phyloP scores from a whole-genome alignment of 345 rosid species.

The Eucalyptus marginata region DNA sequence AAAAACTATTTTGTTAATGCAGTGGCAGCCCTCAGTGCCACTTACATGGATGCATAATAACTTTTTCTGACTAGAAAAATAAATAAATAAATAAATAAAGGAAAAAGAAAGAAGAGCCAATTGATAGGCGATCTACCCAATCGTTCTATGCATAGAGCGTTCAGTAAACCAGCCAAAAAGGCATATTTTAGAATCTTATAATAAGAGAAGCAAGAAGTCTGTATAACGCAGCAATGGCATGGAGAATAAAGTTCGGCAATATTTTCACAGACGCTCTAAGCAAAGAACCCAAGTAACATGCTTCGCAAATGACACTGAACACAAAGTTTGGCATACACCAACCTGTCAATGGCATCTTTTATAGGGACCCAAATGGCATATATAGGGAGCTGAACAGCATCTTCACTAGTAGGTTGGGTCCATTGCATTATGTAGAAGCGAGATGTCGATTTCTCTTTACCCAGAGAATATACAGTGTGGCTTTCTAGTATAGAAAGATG shows the following conservation, averaged over 20 bases:
- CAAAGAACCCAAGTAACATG: neutral
- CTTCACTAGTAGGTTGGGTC: constrained; percentile 2
- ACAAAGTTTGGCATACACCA: neutral
- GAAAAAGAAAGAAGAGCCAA: neutral
- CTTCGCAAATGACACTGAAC: neutral
- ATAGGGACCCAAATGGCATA: constrained; percentile 25
- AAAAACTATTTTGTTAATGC: neutral
- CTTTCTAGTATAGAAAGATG: constrained; percentile 35
- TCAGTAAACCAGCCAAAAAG: neutral
- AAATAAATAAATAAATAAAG: neutral
- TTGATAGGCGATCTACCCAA: neutral
- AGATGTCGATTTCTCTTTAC: constrained; percentile 30
- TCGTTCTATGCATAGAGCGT: neutral
- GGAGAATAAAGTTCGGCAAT: neutral
- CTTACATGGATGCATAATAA: neutral
- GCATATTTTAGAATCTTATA: neutral
- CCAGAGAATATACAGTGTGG: constrained; percentile 32
- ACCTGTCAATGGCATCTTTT: constrained; percentile 33
- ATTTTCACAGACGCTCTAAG: neutral
- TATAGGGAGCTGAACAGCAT: constrained; percentile 11
- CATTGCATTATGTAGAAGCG: constrained; percentile 46
- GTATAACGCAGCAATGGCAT: neutral
- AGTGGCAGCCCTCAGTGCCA: neutral
- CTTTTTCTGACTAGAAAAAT: neutral
- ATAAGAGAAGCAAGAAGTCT: neutral